Conservation (phyloP, 108 stramenopile genomes). For the Pseudonitzschia multiseries region DNA sequence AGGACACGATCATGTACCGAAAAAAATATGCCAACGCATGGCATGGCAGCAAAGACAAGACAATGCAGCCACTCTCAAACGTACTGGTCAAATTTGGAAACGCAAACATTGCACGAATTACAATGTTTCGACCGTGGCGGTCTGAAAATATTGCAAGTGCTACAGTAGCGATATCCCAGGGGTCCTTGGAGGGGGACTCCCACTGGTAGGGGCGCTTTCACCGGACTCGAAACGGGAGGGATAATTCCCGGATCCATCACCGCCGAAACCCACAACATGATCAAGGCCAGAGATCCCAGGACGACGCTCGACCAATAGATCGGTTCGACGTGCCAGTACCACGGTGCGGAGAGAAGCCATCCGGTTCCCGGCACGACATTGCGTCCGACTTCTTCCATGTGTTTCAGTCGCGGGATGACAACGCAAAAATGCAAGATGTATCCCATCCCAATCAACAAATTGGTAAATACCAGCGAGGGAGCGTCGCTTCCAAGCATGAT, state of each 20-base stretch:
- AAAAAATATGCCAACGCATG: neutral
- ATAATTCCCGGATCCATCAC: slow-evolving; percentile 85
- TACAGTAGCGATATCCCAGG: slow-evolving; percentile 82
- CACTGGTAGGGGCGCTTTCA: slow-evolving; percentile 57
- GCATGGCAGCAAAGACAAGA: neutral
- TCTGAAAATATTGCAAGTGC: slow-evolving; percentile 85
- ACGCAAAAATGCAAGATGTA: slow-evolving; percentile 48
- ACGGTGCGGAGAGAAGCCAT: neutral
- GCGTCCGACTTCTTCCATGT: slow-evolving; percentile 31
- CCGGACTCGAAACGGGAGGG: slow-evolving; percentile 65
- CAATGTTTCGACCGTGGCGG: slow-evolving; percentile 95
- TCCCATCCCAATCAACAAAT: slow-evolving; percentile 53
- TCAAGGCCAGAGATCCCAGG: slow-evolving; percentile 37
- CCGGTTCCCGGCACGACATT: slow-evolving; percentile 3
- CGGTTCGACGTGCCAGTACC: slow-evolving; percentile 1
- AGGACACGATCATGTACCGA: neutral
- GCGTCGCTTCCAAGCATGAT: slow-evolving; percentile 86
- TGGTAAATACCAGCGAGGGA: slow-evolving; percentile 75
- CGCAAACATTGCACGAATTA: slow-evolving; percentile 92
- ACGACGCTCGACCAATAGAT: slow-evolving; percentile 43
- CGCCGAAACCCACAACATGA: slow-evolving; percentile 71
- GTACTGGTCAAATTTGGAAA: slow-evolving; percentile 90
- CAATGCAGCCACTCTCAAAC: slow-evolving; percentile 12
- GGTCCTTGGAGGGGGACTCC: slow-evolving; percentile 71
- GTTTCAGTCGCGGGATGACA: slow-evolving; percentile 47